phyloP scores from a whole-genome alignment of 2,329 filamentous ascomycete genomes.

The Colletotrichum gigasporum region DNA sequence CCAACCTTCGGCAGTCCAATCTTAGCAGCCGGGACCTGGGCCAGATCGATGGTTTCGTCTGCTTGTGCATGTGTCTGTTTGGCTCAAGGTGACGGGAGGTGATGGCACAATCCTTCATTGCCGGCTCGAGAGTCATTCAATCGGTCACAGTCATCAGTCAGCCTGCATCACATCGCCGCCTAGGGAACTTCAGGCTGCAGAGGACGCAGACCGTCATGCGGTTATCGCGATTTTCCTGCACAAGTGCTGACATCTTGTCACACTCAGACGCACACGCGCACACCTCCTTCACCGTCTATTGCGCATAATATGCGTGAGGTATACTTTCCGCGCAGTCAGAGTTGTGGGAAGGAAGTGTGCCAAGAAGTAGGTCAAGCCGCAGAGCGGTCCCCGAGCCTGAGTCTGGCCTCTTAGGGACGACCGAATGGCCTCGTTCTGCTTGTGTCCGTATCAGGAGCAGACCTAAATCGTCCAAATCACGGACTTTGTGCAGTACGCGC shows the following conservation, averaged over 20 bases:
- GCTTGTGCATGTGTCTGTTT: not conserved
- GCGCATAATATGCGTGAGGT: not conserved
- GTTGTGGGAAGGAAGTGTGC: not conserved
- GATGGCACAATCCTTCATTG: not conserved
- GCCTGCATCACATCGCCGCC: not conserved
- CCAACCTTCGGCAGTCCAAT: constrained; percentile 15
- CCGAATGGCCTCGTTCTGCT: not conserved
- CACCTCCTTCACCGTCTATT: constrained; percentile 20
- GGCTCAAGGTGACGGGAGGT: not conserved
- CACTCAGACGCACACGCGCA: constrained; percentile 21
- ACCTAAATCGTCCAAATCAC: not conserved
- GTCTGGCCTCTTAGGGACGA: not conserved
- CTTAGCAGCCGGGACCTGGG: constrained; percentile 6
- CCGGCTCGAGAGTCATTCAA: not conserved
- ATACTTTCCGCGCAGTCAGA: not conserved
- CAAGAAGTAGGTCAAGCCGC: not conserved
- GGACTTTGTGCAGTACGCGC: not conserved
- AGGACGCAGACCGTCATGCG: constrained; percentile 20
- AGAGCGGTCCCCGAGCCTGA: not conserved
- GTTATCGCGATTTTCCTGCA: constrained; percentile 23
- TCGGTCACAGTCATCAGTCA: not conserved
- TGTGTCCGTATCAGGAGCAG: not conserved
- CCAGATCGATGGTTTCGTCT: constrained; percentile 12
- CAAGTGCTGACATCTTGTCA: constrained; percentile 31
- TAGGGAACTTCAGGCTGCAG: constrained; percentile 27